Base-by-base conservation (phyloP, 2,329 filamentous ascomycete genomes). In the Monosporascus sp. region DNA sequence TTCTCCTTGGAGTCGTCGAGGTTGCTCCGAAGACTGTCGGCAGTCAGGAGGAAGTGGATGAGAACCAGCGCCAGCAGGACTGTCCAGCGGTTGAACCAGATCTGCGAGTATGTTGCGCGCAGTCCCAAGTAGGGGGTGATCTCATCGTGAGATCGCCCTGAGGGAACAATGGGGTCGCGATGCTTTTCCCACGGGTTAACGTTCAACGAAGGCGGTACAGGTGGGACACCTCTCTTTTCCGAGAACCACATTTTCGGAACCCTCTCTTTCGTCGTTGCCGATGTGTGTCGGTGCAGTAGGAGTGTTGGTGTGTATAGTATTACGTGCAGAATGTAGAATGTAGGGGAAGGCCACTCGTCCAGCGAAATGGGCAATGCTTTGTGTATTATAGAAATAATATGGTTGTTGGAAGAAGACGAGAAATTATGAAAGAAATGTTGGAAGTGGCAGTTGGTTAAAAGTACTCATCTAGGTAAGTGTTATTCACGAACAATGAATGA, bases 41-140 rank as follows among this genome's bases (percentile, higher is more conserved):
- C 82, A 38, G 92, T 84, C 54, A 97, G 77, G 50, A 99, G 74
- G 55, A 93, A 82, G 53, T 92, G 84, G 57, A 88, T 82, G 50
- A 99, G 84, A 52, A 97, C 86, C 51, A 99, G 84, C 54, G 96
- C 71, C 47, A 97, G 79, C 47, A 99, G 80, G 55, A 97, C 79
- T 39, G 94, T 97, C 94, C 94, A 99, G 71, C 89, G 84, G 77
- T 99, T 97, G 75, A 99, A 85, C 91, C 93, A 97, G 70, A 95
- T 81, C 77, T 99, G 94, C 50, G 94, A 97, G 64, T 97, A 81
- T 65, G 92, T 86, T 63, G 93, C 86, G 65, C 85, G 84, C 66
- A 97, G 84, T 63, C 92, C 91, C 58, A 99, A 88, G 70, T 97
- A 97, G 57, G 94, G 93, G 58, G 91, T 97, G 66, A 65, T 60